phyloP scores from a whole-genome alignment of 2,329 filamentous ascomycete genomes.

The Fusarium euwallaceae region DNA sequence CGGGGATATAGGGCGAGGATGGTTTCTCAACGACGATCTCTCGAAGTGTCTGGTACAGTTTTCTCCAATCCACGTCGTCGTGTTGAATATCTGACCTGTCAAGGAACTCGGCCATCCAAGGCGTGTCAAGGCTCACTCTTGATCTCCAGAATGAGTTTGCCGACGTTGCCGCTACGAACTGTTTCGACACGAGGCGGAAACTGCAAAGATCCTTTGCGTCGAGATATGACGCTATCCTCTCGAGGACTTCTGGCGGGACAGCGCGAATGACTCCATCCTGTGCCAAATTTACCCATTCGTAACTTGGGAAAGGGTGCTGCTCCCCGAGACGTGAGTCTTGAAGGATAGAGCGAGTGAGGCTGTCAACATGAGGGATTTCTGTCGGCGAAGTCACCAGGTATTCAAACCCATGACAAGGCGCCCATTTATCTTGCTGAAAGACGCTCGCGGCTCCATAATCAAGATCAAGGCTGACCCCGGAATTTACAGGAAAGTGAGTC shows the following conservation, averaged over 20 bases:
- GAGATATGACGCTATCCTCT: not conserved
- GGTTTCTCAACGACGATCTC: not conserved
- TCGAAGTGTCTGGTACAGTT: not conserved
- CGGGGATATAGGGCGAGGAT: not conserved
- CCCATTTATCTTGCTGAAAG: conserved; percentile 8
- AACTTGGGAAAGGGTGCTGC: not conserved
- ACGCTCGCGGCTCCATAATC: conserved; percentile 13
- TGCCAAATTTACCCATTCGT: not conserved
- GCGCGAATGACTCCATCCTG: not conserved
- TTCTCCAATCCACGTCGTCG: not conserved
- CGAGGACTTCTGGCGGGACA: not conserved
- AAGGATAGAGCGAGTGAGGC: not conserved
- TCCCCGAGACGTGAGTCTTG: not conserved
- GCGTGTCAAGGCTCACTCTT: not conserved
- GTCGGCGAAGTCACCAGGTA: conserved; percentile 5
- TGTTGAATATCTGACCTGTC: not conserved
- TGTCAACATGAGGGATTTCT: conserved; percentile 2
- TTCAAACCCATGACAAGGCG: not conserved
- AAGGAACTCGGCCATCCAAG: conserved; percentile 3
- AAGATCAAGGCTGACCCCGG: not conserved
- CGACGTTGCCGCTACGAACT: not conserved
- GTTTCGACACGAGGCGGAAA: not conserved
- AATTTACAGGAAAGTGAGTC: not conserved
- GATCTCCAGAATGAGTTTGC: conserved; percentile 1
- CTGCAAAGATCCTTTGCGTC: not conserved